phyloP scores from a whole-genome alignment of 139 green algal genomes.

The Coelastrella sp. region DNA sequence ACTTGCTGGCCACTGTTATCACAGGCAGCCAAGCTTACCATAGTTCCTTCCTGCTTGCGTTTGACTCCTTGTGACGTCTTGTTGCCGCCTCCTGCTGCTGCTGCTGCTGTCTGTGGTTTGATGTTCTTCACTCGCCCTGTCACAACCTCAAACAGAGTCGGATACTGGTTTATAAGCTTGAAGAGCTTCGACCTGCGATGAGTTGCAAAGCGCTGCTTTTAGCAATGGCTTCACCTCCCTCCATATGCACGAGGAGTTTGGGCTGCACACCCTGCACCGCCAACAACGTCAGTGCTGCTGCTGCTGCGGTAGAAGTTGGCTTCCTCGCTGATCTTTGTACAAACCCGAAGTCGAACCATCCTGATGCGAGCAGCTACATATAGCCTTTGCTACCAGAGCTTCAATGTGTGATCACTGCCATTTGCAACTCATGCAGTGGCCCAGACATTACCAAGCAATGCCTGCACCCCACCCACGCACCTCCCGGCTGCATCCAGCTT shows the following conservation, averaged over 20 bases:
- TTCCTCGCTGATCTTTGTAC: no score
- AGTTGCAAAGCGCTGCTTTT: no score
- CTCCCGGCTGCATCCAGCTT: constrained; percentile 87
- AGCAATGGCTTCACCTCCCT: no score
- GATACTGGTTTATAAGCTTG: constrained; percentile 68
- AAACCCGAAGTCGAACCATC: no score
- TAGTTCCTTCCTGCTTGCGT: constrained; percentile 49
- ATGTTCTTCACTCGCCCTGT: constrained; percentile 47
- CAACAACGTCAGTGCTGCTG: no score
- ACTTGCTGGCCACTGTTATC: background rate
- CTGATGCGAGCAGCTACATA: no score
- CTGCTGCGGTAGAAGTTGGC: no score
- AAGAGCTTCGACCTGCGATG: constrained; percentile 65
- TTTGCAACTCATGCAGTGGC: background rate
- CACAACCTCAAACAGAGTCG: constrained; percentile 74
- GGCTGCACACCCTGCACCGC: no score
- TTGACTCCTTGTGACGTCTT: constrained; percentile 33
- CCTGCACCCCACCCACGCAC: constrained; percentile 25
- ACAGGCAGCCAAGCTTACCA: no score
- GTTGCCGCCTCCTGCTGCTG: constrained; percentile 31
- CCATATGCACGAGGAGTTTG: no score
- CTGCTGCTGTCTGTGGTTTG: background rate
- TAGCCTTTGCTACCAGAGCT: no score
- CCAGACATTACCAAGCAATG: background rate
- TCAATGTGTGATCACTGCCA: no score